Evolutionary conservation across 371 early-diverging fungal genomes (phyloP).

Genomic region (Globomyces sp.): DNA sequence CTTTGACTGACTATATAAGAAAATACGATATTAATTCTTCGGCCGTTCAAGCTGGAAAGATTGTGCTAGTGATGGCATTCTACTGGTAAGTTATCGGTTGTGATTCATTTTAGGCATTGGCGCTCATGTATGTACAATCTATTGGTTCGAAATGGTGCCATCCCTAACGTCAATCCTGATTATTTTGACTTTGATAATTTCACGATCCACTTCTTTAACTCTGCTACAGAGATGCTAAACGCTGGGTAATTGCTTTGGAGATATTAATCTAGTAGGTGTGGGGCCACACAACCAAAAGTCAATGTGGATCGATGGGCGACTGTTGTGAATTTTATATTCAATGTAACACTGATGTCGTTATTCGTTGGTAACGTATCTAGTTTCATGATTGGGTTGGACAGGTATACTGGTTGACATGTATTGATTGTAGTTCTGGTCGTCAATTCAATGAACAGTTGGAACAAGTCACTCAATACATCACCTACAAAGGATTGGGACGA

Average conservation of each 20-base stretch:
- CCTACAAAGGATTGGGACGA: conserved; percentile 31
- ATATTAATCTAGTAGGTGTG: no score
- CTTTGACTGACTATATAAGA: neutral
- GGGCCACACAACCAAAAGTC: conserved; percentile 1
- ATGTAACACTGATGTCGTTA: conserved; percentile 1
- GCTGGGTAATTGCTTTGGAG: no score
- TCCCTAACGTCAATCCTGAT: neutral
- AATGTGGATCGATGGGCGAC: conserved; percentile 2
- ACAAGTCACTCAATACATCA: conserved; percentile 43
- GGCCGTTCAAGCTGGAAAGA: conserved; percentile 13
- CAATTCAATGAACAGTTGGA: conserved; percentile 40
- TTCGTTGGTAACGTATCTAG: conserved; percentile 17
- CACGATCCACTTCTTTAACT: neutral
- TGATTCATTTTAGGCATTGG: conserved; percentile 8
- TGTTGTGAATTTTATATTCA: conserved; percentile 10
- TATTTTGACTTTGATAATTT: neutral
- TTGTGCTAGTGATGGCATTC: conserved; percentile 7
- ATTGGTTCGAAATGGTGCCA: neutral
- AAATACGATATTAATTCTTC: conserved; percentile 7
- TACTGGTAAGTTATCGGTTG: conserved; percentile 9
- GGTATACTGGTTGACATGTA: conserved; percentile 1
- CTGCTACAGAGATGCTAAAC: conserved; percentile 7
- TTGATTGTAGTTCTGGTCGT: conserved; percentile 33
- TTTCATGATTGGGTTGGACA: conserved; percentile 18
- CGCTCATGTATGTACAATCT: neutral